Evolutionary conservation across 208 protist genomes (phyloP), one percentile per base, ranked within the genome.

Genomic region (Acanthamoeba rhysodes): DNA sequence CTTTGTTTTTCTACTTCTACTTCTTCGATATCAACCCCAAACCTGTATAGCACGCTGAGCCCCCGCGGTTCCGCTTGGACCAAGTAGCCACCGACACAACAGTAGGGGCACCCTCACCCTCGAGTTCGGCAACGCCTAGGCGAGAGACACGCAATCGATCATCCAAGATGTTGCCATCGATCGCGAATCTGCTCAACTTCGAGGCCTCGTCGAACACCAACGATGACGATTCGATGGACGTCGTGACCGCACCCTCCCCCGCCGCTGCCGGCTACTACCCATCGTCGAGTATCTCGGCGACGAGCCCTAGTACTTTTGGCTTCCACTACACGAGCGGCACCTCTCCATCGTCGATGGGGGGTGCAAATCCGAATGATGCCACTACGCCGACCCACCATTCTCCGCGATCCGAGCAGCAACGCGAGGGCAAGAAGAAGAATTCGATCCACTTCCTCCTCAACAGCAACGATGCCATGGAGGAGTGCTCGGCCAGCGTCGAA

Each of bases 121-220:
- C n/a, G n/a, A n/a, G n/a, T n/a, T n/a, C 18, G 34, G 72, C 24
- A 80, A 80, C 48, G 20, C 48, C 48, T 50, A 18, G 48, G 48
- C 48, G 22, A 62, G 55, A 62, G 20, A 20, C 14, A 20, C 22
- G 14, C 22, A 24, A 62, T 62, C 55, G 55, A 62, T 62, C 55
- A 62, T 62, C 55, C 55, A 24, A 62, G 55, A 74, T 74, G 66
- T 37, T 74, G 66, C 66, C 66, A 34, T 84, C 74, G 74, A 84
- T 84, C 32, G 74, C 74, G 18, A 84, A 84, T 84, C 74, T 84
- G 74, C 74, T 84, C 41, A 84, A 84, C 74, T 84, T 84, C 74
- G 74, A 84, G 34, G 74, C 74, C 41, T 84, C 74, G n/a, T 84
- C 74, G n/a, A 53, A 20, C 27, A 24, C 14, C 41, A 53, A 18